Evolutionary conservation across 2,329 filamentous ascomycete genomes (phyloP).

Genomic region (Penicillium digitatum): DNA sequence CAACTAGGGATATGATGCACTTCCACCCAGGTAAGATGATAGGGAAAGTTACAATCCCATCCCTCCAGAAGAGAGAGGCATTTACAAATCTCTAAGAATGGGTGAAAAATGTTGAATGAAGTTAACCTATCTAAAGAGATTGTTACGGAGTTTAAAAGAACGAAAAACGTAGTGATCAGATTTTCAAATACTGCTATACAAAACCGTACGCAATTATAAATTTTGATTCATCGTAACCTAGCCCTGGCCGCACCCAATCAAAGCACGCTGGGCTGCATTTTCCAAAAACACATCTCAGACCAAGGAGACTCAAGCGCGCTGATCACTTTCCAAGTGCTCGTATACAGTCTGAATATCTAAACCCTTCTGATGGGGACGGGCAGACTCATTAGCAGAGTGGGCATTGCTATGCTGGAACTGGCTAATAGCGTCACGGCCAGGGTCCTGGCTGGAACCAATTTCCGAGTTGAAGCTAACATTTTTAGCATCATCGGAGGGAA

Average conservation of each 20-base stretch:
- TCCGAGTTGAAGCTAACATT: conserved; percentile 52
- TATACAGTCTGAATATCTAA: conserved; percentile 24
- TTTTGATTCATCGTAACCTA: too few relatives aligned
- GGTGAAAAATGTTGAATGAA: too few relatives aligned
- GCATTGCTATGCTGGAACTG: conserved; percentile 33
- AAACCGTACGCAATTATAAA: conserved; percentile 1
- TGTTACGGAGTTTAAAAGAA: too few relatives aligned
- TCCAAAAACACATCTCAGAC: background rate
- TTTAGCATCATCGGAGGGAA: conserved; percentile 36
- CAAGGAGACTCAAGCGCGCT: conserved; percentile 25
- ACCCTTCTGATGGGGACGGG: conserved; percentile 25
- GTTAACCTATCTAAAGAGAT: too few relatives aligned
- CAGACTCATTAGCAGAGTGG: conserved; percentile 29
- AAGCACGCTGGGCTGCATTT: conserved; percentile 8
- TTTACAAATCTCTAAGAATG: too few relatives aligned
- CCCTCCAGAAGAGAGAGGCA: too few relatives aligned
- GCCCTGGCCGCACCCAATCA: conserved; percentile 2
- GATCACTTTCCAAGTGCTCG: conserved; percentile 26
- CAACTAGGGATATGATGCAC: too few relatives aligned
- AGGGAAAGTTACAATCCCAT: too few relatives aligned
- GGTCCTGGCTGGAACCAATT: conserved; percentile 55
- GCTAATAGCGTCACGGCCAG: conserved; percentile 47
- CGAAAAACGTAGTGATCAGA: background rate
- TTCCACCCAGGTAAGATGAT: too few relatives aligned
- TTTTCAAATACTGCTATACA: conserved; percentile 14